These are phyloP conservation scores for Venustampulla echinocandica DNA, from an alignment of 495 filamentous ascomycete genomes.

Conservation along the genomic window DNA sequence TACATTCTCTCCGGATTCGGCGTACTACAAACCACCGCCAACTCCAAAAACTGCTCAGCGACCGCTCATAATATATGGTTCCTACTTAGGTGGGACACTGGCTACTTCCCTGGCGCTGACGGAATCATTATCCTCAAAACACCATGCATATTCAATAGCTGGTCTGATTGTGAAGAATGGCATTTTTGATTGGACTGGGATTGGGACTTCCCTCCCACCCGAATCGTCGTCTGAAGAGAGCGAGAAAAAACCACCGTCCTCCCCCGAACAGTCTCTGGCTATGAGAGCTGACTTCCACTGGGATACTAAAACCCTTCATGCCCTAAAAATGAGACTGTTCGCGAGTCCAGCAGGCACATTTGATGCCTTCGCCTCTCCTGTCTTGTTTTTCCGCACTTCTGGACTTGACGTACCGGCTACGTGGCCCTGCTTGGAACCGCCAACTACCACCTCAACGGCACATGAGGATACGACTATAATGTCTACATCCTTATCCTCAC, in stretches of 20 bases:
- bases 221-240: background rate
- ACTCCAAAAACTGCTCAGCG: slow-evolving; percentile 1
- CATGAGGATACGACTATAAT: background rate
- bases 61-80: slow-evolving; percentile 38
- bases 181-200: slow-evolving; percentile 43
- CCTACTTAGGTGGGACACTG: slow-evolving; percentile 40
- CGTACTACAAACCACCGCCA: background rate
- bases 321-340: slow-evolving; percentile 31
- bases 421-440: slow-evolving; percentile 1
- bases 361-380: slow-evolving; percentile 44
- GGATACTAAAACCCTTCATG: slow-evolving; percentile 21
- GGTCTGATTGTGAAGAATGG: slow-evolving; percentile 41
- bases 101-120: slow-evolving; percentile 41
- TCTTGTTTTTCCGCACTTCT: slow-evolving; percentile 43
- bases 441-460: background rate
- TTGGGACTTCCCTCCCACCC: slow-evolving; percentile 5
- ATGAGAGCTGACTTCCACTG: slow-evolving; percentile 5
- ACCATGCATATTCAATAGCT: slow-evolving; percentile 20
- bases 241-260: background rate
- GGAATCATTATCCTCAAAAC: slow-evolving; percentile 28
- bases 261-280: background rate
- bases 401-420: slow-evolving; percentile 18
- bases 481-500: background rate
- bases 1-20: slow-evolving; percentile 22
- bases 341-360: slow-evolving; percentile 32